Evolutionary conservation across 306 rosid genomes (phyloP).

Genomic region (Prunus campanulata): DNA sequence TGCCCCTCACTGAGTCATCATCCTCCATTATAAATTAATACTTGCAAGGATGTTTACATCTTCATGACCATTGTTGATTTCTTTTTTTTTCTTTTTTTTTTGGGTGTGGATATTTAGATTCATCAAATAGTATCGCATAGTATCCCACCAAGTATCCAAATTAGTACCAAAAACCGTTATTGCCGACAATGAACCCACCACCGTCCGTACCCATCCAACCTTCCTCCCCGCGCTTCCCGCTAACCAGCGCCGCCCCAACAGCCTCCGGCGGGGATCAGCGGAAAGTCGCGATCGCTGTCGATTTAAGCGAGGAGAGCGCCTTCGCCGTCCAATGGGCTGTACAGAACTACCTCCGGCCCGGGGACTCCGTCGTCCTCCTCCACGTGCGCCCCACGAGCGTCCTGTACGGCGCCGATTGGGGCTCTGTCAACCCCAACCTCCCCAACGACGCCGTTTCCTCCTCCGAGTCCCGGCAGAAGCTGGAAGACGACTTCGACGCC

Average conservation of each 20-base stretch:
- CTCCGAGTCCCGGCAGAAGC: slow-evolving; percentile 47
- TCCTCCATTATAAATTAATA: too few relatives aligned
- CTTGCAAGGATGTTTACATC: too few relatives aligned
- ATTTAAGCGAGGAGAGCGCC: slow-evolving; percentile 92
- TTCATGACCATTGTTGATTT: too few relatives aligned
- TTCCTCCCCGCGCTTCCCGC: slow-evolving; percentile 18
- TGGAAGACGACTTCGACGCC: slow-evolving; percentile 71
- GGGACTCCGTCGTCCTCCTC: slow-evolving; percentile 78
- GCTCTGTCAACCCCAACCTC: slow-evolving; percentile 33
- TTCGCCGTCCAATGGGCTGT: slow-evolving; percentile 88
- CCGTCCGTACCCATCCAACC: slow-evolving; percentile 27
- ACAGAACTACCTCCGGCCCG: slow-evolving; percentile 81
- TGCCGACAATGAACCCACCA: slow-evolving; percentile 15
- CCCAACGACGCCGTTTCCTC: not conserved
- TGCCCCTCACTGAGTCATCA: too few relatives aligned
- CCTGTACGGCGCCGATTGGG: slow-evolving; percentile 98
- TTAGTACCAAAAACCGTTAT: too few relatives aligned
- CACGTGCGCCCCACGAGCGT: slow-evolving; percentile 83
- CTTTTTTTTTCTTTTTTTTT: too few relatives aligned
- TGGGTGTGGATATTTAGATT: too few relatives aligned
- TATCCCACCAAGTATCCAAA: too few relatives aligned
- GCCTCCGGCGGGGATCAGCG: slow-evolving; percentile 46
- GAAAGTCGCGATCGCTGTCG: slow-evolving; percentile 90
- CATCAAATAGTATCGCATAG: too few relatives aligned
- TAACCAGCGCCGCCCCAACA: slow-evolving; percentile 8